phyloP scores from a whole-genome alignment of 768 basidiomycete species.

The Rhodotorula paludigena region DNA sequence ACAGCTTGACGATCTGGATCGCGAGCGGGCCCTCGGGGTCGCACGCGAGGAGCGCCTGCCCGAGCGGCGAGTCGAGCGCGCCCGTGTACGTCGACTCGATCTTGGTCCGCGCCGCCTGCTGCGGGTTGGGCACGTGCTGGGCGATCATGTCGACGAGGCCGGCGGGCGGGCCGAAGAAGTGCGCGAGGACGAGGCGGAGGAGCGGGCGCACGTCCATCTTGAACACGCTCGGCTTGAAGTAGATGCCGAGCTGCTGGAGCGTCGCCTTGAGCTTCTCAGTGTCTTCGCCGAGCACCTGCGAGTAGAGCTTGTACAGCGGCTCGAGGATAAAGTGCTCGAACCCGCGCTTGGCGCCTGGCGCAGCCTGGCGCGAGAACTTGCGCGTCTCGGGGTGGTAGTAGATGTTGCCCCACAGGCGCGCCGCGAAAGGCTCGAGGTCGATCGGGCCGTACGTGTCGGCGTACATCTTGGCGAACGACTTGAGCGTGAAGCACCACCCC shows the following conservation, averaged over 20 bases:
- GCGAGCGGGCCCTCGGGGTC: slow-evolving; percentile 80
- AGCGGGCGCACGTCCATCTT: slow-evolving; percentile 98
- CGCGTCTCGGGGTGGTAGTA: slow-evolving; percentile 80
- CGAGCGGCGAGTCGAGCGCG: slow-evolving; percentile 73
- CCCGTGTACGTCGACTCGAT: slow-evolving; percentile 78
- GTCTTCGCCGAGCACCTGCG: slow-evolving; percentile 88
- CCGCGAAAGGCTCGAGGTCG: slow-evolving; percentile 78
- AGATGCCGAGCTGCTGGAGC: slow-evolving; percentile 66
- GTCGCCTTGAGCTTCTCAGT: slow-evolving; percentile 80
- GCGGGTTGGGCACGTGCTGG: slow-evolving; percentile 73
- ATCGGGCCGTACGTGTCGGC: slow-evolving; percentile 80
- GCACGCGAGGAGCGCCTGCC: slow-evolving; percentile 72
- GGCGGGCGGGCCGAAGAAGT: slow-evolving; percentile 87
- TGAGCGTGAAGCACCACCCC: slow-evolving; percentile 94
- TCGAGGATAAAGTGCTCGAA: slow-evolving; percentile 96
- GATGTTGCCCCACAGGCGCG: slow-evolving; percentile 95
- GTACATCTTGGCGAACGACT: slow-evolving; percentile 94
- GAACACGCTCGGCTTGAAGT: slow-evolving; percentile 85
- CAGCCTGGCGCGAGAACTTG: slow-evolving; percentile 84
- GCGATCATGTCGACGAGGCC: slow-evolving; percentile 90
- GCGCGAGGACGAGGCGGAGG: slow-evolving; percentile 84
- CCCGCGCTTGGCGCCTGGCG: slow-evolving; percentile 58
- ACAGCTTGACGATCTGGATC: slow-evolving; percentile 88
- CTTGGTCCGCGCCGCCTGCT: slow-evolving; percentile 48
- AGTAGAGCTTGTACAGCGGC: slow-evolving; percentile 95